These are phyloP conservation scores for Tricholomella constricta DNA, from an alignment of 768 basidiomycete species.

Conservation along the genomic window DNA sequence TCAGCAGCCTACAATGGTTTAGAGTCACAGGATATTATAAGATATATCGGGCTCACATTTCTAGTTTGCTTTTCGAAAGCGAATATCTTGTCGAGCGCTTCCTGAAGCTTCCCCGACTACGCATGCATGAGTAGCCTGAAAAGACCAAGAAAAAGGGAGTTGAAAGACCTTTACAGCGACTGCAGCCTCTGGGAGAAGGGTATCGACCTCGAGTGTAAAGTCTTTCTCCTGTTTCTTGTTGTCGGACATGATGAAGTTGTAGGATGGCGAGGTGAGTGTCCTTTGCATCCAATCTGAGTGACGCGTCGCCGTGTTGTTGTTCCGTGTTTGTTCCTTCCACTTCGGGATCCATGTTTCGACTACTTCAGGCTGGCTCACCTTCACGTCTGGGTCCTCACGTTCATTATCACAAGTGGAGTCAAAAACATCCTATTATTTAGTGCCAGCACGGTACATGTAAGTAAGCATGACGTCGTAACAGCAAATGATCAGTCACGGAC, in stretches of 20 bases:
- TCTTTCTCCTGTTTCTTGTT: constrained; percentile 87
- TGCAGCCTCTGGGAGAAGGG: constrained; percentile 68
- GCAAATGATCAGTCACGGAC: constrained; percentile 50
- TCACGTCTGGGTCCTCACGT: constrained; percentile 3
- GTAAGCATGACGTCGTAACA: constrained; percentile 34
- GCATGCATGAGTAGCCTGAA: constrained; percentile 14
- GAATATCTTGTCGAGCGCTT: constrained; percentile 88
- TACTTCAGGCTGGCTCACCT: constrained; percentile 27
- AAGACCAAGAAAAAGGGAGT: constrained; percentile 1
- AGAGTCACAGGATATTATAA: constrained; percentile 2
- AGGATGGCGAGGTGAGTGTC: constrained; percentile 37
- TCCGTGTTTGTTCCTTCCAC: constrained; percentile 27
- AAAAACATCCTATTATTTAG: constrained; percentile 31
- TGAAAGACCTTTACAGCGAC: constrained; percentile 67
- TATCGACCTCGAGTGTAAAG: constrained; percentile 81
- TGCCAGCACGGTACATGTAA: constrained; percentile 42
- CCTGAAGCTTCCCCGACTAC: constrained; percentile 80
- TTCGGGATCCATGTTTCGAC: constrained; percentile 29
- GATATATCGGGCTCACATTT: constrained; percentile 60
- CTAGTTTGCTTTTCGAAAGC: constrained; percentile 93
- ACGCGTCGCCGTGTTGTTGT: constrained; percentile 67
- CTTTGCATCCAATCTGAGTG: constrained; percentile 41
- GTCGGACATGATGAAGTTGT: constrained; percentile 66
- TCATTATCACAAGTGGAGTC: constrained; percentile 32
- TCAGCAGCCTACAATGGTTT: constrained; percentile 77